Evolutionary conservation across 2,329 filamentous ascomycete genomes (phyloP), one percentile per base, ranked within the genome.

Genomic region (Sporothrix inflata): DNA sequence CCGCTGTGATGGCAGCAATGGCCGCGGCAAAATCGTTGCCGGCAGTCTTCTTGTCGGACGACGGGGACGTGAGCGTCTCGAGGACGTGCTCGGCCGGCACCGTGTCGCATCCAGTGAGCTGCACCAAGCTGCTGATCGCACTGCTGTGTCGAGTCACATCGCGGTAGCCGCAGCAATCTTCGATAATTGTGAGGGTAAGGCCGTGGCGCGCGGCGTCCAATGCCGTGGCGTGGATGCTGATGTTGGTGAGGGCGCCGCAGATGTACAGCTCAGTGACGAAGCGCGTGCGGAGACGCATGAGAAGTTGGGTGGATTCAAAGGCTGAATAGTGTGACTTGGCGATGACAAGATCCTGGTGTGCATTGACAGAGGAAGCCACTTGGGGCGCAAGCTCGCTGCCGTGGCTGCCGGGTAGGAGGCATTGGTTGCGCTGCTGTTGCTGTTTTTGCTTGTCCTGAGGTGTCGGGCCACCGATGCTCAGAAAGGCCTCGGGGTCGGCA

Each of bases 221-320:
- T 3, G 94, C 94, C 0, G 95, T 98, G 8, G 96, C 95, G 79
- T 96, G 94, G 63, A 98, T 90, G 42, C 94, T 94, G 47, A 97
- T 85, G 77, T 98, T 98, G 57, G 91, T 93, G 66, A 97, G 86
- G 60, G 92, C 91, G 27, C 96, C 96, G 78, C 93, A 97, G 30
- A 98, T 88, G 81, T 92, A 98, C 14, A 99, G 84, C 77, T 98
- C 92, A 1, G 94, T 97, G 73, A 97, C 89, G 76, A 98, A 90
- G 75, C 90, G 92, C n/a, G 90, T 90, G n/a, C 94, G 89, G 61
- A 98, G 83, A n/a, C 89, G 86, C 67, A 91, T 85, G 8, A 98
- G 86, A 19, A 98, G 85, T 66, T 88, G 87, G 0, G 91, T 93
- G 9, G 88, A 89, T 70, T 90, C 88, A 78, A 98, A 94, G 16